Percentiles rank a stretch among this genome's conserved stretches.
These are phyloP conservation scores for Xylariaceae sp. DNA, from an alignment of 2,329 filamentous ascomycete species.

Conservation along the genomic window DNA sequence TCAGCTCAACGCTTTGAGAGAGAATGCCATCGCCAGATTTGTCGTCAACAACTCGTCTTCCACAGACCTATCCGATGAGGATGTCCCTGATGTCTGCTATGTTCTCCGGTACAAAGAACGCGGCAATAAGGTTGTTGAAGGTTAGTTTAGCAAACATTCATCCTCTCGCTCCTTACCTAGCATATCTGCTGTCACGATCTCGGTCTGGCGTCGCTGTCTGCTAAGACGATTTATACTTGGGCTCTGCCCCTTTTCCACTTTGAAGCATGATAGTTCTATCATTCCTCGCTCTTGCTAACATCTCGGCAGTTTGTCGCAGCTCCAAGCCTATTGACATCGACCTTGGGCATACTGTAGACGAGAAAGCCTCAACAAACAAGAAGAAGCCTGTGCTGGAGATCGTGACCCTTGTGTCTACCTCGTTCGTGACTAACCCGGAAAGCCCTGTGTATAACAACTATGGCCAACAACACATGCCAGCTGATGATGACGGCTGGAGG, in stretches of 20 bases:
- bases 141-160: slow-evolving; percentile 32
- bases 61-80: slow-evolving; percentile 34
- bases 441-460: slow-evolving; percentile 28
- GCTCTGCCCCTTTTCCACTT: not conserved
- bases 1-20: no score
- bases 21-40: not conserved
- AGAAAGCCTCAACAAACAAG: slow-evolving; percentile 16
- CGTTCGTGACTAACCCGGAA: slow-evolving; percentile 18
- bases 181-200: not conserved
- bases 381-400: slow-evolving; percentile 52
- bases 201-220: not conserved
- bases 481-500: not conserved
- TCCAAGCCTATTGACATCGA: slow-evolving; percentile 47
- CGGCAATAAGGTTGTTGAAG: slow-evolving; percentile 44
- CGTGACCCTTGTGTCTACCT: slow-evolving; percentile 47
- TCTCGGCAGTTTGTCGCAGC: slow-evolving; percentile 46
- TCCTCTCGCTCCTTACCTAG: not conserved
- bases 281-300: slow-evolving; percentile 11
- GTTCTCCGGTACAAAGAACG: slow-evolving; percentile 49
- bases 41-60: not conserved
- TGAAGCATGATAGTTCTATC: not conserved
- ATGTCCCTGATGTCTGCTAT: slow-evolving; percentile 51
- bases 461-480: not conserved
- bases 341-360: slow-evolving; percentile 38
- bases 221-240: not conserved